Base-by-base conservation (phyloP, 192 early-diverging fungal genomes). In the Gamsiella multidivaricata region DNA sequence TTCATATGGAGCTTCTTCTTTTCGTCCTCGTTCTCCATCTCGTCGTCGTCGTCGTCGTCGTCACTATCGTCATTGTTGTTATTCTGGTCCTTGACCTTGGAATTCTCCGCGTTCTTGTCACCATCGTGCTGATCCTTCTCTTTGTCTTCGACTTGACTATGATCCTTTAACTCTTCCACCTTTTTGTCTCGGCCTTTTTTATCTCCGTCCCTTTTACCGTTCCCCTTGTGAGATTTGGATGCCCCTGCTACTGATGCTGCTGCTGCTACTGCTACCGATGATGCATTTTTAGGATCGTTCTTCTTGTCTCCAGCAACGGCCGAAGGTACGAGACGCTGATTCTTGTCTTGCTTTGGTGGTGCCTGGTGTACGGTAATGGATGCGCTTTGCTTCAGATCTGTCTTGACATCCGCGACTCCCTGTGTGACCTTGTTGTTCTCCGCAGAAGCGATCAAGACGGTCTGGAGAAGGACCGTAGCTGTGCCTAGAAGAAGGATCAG, bases 61-160 rank as follows among this genome's bases (percentile, higher is more conserved):
- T 59, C 3, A 8, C 11, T 32, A 5, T 36, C 28, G 20, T 28
- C 47, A 36, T 33, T 36, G 10, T 36, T 26, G 46, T 25, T 26
- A 31, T 63, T 50, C 14, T 62, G 11, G 36, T 58, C 58, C 5
- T 46, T 15, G 3, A 20, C 58, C n/a, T n/a, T n/a, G n/a, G n/a
- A n/a, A n/a, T n/a, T n/a, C n/a, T n/a, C n/a, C n/a, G n/a, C n/a
- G n/a, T n/a, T n/a, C n/a, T n/a, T n/a, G n/a, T n/a, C n/a, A n/a
- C n/a, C n/a, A n/a, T n/a, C n/a, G n/a, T n/a, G n/a, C n/a, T n/a
- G n/a, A n/a, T n/a, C n/a, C n/a, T n/a, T n/a, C n/a, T n/a, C n/a
- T n/a, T n/a, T n/a, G n/a, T n/a, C n/a, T n/a, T n/a, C n/a, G n/a
- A n/a, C n/a, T n/a, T n/a, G n/a, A n/a, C n/a, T n/a, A n/a, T n/a